Percentiles rank a stretch among this genome's conserved stretches.
Evolutionary conservation across 495 filamentous ascomycete genomes (phyloP).

Genomic region (Beverwykella pulmonaria): DNA sequence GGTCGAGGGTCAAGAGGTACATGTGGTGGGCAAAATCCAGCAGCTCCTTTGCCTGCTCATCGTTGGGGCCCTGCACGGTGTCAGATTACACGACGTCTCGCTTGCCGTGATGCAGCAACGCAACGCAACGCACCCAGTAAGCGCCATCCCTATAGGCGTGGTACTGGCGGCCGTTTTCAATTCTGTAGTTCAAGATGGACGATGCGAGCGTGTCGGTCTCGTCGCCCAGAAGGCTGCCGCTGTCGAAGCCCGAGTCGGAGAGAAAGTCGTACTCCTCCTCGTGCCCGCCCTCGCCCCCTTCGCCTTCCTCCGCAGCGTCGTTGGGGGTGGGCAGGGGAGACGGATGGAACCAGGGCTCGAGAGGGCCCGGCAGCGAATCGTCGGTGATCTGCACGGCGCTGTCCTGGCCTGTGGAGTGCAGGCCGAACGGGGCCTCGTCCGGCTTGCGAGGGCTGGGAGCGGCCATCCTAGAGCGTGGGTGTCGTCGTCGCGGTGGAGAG

Average conservation of each 20-base stretch:
- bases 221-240: slow-evolving; percentile 24
- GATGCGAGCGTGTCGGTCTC: slow-evolving; percentile 35
- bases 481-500: background rate
- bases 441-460: slow-evolving; percentile 3
- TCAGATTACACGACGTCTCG: slow-evolving; percentile 14
- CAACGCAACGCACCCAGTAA: slow-evolving; percentile 31
- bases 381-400: slow-evolving; percentile 12
- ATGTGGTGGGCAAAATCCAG: slow-evolving; percentile 45
- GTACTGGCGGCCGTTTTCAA: slow-evolving; percentile 36
- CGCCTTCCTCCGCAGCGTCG: background rate
- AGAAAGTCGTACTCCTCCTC: slow-evolving; percentile 15
- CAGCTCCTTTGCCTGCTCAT: slow-evolving; percentile 45
- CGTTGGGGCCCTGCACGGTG: slow-evolving; percentile 43
- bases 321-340: background rate
- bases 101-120: slow-evolving; percentile 5
- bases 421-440: slow-evolving; percentile 12
- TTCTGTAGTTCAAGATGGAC: slow-evolving; percentile 31
- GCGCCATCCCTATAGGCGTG: slow-evolving; percentile 37
- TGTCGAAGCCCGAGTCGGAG: slow-evolving; percentile 36
- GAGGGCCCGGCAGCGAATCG: background rate
- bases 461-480: slow-evolving; percentile 7
- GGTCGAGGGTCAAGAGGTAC: slow-evolving; percentile 39
- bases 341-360: background rate
- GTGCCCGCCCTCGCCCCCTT: background rate
- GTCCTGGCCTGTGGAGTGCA: slow-evolving; percentile 16